Base-by-base conservation (phyloP, 2,329 filamentous ascomycete genomes). In the Apiospora arundinis region DNA sequence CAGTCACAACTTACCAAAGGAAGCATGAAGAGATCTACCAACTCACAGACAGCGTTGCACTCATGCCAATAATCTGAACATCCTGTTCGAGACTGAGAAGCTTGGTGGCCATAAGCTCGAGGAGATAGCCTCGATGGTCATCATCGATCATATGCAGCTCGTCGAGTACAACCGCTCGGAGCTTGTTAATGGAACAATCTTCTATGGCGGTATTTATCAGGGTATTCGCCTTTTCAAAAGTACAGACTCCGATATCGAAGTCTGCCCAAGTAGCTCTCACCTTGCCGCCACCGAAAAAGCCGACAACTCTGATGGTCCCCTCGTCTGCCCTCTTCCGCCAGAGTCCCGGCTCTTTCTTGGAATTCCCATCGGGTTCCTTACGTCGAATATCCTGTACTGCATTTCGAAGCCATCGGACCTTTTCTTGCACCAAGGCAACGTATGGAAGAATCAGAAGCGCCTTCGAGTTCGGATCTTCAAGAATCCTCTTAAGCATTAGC, bases 61-160 rank as follows among this genome's bases (percentile, higher is more conserved):
- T 95, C 93, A 95, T 95, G 74, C 92, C 92, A 71, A 94, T 83
- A 25, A 95, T 90, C 77, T 95, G 92, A 23, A 93, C 85, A 32
- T 85, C 82, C 71, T 93, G 89, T 37, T 89, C 90, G 28, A 95
- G 81, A 71, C 90, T 88, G n/a, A 94, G 82, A 42, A 95, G 77
- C 77, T 95, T 95, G 4, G 92, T 92, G 6, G 91, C 90, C 81
- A 94, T 89, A 7, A 95, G 83, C 78, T 95, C 93, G 70, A 95
- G 83, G 1, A 95, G 84, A 78, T 95, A 95, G 4, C 93, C 93
- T 16, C 93, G 89, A 74, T 91, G 88, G 73, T 92, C 91, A 78
- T 95, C 93, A 75, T 94, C 91, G 63, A 95, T 86, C 92, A 95
- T 94, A 78, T 95, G 93, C n/a, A 95, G 82, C 78, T 95, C 93